phyloP scores from a whole-genome alignment of 805 yeast species.

The Kodamaea sagamina region DNA sequence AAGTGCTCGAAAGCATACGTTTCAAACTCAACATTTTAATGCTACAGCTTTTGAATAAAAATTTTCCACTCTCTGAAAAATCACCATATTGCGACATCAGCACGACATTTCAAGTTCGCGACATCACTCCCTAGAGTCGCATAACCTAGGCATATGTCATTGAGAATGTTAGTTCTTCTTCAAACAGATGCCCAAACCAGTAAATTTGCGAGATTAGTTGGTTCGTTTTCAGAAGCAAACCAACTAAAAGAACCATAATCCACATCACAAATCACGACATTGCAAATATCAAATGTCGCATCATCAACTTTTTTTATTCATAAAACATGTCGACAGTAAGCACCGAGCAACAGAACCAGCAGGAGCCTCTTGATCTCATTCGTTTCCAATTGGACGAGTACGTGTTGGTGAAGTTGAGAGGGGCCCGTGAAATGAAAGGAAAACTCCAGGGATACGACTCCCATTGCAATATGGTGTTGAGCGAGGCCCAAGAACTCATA shows the following conservation, averaged over 20 bases:
- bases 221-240: too few relatives aligned
- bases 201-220: too few relatives aligned
- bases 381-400: slow-evolving; percentile 83
- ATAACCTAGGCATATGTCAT: too few relatives aligned
- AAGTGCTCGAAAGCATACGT: slow-evolving; percentile 9
- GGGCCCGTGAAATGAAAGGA: slow-evolving; percentile 90
- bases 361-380: slow-evolving; percentile 88
- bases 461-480: slow-evolving; percentile 93
- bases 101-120: too few relatives aligned
- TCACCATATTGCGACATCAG: slow-evolving; percentile 3
- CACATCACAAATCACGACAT: too few relatives aligned
- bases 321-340: slow-evolving; percentile 33
- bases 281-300: slow-evolving; percentile 1
- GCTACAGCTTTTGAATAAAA: not conserved
- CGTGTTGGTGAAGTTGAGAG: slow-evolving; percentile 86
- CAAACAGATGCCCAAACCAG: too few relatives aligned
- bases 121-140: too few relatives aligned
- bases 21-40: not conserved
- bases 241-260: too few relatives aligned
- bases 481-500: slow-evolving; percentile 87
- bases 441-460: slow-evolving; percentile 92
- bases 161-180: too few relatives aligned
- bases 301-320: not conserved
- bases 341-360: slow-evolving; percentile 31
- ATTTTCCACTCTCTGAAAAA: slow-evolving; percentile 1